Conservation (phyloP, 768 basidiomycete genomes). For the Mycena alexandri region DNA sequence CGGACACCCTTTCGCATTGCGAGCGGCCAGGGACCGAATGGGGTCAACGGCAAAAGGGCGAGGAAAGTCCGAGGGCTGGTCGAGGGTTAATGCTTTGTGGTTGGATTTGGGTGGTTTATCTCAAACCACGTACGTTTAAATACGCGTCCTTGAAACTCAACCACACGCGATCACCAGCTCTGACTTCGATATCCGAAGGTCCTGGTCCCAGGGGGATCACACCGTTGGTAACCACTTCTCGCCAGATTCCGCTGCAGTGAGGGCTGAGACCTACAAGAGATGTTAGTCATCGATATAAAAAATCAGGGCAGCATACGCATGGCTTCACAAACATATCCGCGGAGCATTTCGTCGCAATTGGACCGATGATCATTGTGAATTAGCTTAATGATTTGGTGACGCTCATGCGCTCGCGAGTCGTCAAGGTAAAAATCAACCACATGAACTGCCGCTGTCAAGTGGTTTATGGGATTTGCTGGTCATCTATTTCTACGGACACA, state of each 20-base stretch:
- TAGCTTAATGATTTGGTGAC: constrained; percentile 53
- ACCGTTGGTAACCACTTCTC: constrained; percentile 40
- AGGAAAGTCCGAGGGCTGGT: constrained; percentile 31
- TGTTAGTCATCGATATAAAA: not conserved
- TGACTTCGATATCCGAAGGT: constrained; percentile 39
- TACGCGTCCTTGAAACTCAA: constrained; percentile 50
- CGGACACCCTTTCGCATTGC: constrained; percentile 48
- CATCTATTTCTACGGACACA: constrained; percentile 25
- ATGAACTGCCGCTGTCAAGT: constrained; percentile 51
- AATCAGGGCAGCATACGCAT: constrained; percentile 50
- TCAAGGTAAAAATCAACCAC: constrained; percentile 69
- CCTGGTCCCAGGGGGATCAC: constrained; percentile 43
- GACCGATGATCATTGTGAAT: constrained; percentile 44
- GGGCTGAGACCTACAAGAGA: constrained; percentile 49
- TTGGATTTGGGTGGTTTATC: too few species aligned
- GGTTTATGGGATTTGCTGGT: not conserved
- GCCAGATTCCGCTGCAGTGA: constrained; percentile 57
- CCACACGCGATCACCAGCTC: constrained; percentile 48
- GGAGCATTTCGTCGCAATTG: constrained; percentile 50
- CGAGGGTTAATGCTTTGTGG: not conserved
- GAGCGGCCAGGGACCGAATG: constrained; percentile 19
- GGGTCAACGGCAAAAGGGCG: constrained; percentile 19
- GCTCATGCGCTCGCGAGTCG: constrained; percentile 52
- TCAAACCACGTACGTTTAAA: constrained; percentile 43
- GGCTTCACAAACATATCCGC: constrained; percentile 66